phyloP scores from a whole-genome alignment of 805 yeast genomes.

The Metschnikowia noctiluminum region DNA sequence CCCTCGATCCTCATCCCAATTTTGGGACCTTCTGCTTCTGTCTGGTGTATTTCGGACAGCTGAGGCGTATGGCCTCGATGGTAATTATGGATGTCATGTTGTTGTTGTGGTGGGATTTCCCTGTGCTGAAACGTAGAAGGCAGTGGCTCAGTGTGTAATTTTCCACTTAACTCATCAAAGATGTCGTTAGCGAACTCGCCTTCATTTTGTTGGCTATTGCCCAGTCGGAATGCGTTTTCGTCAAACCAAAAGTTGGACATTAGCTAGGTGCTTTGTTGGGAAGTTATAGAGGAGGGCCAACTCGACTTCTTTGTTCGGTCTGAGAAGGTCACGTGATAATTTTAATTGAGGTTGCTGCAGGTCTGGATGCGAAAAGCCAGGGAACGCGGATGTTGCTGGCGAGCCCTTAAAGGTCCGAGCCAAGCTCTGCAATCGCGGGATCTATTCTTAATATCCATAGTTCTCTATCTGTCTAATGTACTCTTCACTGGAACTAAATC shows the following conservation, averaged over 20 bases:
- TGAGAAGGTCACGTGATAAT: slow-evolving; percentile 2
- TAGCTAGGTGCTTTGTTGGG: neutral
- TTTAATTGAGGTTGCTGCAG: neutral
- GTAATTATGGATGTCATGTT: slow-evolving; percentile 14
- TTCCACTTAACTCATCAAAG: slow-evolving; percentile 13
- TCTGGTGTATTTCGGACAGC: slow-evolving; percentile 6
- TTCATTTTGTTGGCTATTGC: slow-evolving; percentile 8
- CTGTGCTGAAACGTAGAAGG: slow-evolving; percentile 7
- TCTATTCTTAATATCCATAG: too few relatives aligned
- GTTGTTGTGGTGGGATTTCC: slow-evolving; percentile 13
- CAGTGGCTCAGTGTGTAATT: neutral
- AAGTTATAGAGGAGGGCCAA: neutral
- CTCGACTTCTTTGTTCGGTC: neutral
- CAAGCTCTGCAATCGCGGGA: too few relatives aligned
- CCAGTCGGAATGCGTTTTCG: slow-evolving; percentile 17
- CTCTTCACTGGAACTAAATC: too few relatives aligned
- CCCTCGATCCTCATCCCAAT: slow-evolving; percentile 3
- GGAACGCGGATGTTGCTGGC: neutral
- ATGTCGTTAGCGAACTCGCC: slow-evolving; percentile 11
- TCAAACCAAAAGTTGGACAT: slow-evolving; percentile 21
- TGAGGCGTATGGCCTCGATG: slow-evolving; percentile 13
- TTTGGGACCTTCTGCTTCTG: neutral
- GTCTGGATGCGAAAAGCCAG: neutral
- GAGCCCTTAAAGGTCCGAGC: neutral
- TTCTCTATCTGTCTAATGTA: too few relatives aligned